Evolutionary conservation across 2,329 filamentous ascomycete genomes (phyloP).

Genomic region (Colletotrichum salicis): DNA sequence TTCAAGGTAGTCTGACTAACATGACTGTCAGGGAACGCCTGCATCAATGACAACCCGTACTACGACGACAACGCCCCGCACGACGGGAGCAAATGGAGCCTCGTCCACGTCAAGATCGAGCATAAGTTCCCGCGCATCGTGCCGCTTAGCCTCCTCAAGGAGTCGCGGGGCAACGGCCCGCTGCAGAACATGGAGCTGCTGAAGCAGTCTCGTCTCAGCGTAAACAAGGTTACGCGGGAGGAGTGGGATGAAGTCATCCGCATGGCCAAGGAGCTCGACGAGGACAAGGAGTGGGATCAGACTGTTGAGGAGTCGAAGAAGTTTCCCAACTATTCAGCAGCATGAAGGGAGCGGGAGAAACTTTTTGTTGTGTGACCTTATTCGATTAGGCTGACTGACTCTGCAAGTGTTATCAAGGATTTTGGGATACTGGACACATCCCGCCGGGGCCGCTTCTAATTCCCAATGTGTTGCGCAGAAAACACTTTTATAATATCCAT

Average conservation of each 20-base stretch:
- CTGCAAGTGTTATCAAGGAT: slow-evolving; percentile 33
- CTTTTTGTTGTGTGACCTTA: background rate
- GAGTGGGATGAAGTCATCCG: slow-evolving; percentile 66
- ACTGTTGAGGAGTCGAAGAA: slow-evolving; percentile 29
- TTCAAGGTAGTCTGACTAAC: background rate
- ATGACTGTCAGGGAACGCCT: slow-evolving; percentile 28
- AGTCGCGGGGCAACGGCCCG: slow-evolving; percentile 70
- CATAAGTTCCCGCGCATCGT: slow-evolving; percentile 75
- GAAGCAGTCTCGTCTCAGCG: slow-evolving; percentile 71
- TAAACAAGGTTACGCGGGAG: slow-evolving; percentile 64
- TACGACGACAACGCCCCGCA: slow-evolving; percentile 80
- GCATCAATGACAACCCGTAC: slow-evolving; percentile 71
- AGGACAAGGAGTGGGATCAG: slow-evolving; percentile 29
- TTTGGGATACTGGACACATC: slow-evolving; percentile 14
- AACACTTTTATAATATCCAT: slow-evolving; percentile 6
- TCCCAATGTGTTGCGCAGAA: slow-evolving; percentile 13
- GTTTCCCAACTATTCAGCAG: slow-evolving; percentile 28
- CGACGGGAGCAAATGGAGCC: slow-evolving; percentile 74
- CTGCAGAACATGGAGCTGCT: slow-evolving; percentile 81
- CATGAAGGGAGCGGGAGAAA: background rate
- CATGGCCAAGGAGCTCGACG: slow-evolving; percentile 30
- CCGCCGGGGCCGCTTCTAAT: slow-evolving; percentile 26
- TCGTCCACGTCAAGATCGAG: slow-evolving; percentile 89
- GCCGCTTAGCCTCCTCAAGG: slow-evolving; percentile 76
- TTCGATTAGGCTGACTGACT: slow-evolving; percentile 27